phyloP scores from a whole-genome alignment of 345 rosid species.

The Populus pruinosa region DNA sequence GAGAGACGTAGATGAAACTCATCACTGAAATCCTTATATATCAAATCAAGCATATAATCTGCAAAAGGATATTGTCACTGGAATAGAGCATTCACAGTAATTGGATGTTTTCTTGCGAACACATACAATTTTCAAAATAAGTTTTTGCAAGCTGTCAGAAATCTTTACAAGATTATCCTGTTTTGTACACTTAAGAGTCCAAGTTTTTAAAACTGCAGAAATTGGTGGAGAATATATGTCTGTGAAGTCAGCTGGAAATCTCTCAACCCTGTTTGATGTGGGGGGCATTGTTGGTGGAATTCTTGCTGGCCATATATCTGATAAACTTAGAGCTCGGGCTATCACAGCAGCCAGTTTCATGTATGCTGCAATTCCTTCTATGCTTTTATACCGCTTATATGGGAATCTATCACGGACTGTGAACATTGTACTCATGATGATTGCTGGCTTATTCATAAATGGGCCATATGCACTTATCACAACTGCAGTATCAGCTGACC shows the following conservation, averaged over 20 bases:
- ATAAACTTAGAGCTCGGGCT: constrained; percentile 78
- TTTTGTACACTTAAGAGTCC: not conserved
- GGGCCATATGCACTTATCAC: constrained; percentile 98
- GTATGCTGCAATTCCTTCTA: constrained; percentile 80
- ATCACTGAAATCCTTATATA: not conserved
- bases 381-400: constrained; percentile 67
- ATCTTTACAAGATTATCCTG: not conserved
- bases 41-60: not conserved
- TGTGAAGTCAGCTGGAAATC: constrained; percentile 91
- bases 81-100: not conserved
- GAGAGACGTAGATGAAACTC: not conserved
- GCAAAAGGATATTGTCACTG: not conserved
- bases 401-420: constrained; percentile 57
- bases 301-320: constrained; percentile 78
- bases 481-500: constrained; percentile 94
- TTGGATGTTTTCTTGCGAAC: not conserved
- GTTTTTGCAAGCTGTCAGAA: not conserved
- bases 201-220: constrained; percentile 42
- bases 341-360: constrained; percentile 78
- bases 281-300: constrained; percentile 91
- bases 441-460: constrained; percentile 76
- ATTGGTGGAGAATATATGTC: constrained; percentile 84
- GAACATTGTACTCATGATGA: constrained; percentile 80
- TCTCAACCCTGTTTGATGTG: constrained; percentile 84
- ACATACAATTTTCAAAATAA: not conserved